These are phyloP conservation scores for Serendipita indica DNA, from an alignment of 768 basidiomycete species.

Conservation along the genomic window DNA sequence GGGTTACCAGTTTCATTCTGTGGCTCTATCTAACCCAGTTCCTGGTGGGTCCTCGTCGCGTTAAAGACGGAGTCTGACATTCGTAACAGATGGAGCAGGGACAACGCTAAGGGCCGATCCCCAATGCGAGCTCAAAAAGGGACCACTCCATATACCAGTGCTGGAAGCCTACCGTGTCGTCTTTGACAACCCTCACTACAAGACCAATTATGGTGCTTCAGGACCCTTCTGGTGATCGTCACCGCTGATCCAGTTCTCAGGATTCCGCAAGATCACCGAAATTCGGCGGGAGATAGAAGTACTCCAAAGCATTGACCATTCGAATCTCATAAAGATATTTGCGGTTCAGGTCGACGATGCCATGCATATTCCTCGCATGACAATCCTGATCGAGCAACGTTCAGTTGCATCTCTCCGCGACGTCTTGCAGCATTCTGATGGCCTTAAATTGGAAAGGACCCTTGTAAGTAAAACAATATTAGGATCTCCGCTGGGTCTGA, in stretches of 20 bases:
- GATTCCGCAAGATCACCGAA: conserved; percentile 48
- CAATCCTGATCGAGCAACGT: conserved; percentile 56
- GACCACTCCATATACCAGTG: conserved; percentile 29
- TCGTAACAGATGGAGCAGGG: conserved; percentile 9
- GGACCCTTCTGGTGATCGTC: background rate
- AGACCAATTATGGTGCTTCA: conserved; percentile 39
- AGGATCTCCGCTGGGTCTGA: background rate
- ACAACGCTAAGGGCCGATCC: conserved; percentile 39
- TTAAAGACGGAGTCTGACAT: background rate
- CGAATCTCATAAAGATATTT: conserved; percentile 49
- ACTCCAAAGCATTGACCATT: conserved; percentile 47
- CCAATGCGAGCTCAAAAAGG: conserved; percentile 47
- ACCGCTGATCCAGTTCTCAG: conserved; percentile 19
- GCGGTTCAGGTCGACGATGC: conserved; percentile 47
- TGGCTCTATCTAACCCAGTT: conserved; percentile 59
- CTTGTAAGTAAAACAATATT: conserved; percentile 30
- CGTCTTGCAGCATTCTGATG: conserved; percentile 60
- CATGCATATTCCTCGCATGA: conserved; percentile 36
- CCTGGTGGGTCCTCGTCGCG: conserved; percentile 30
- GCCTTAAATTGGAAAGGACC: conserved; percentile 57
- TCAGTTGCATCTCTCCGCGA: conserved; percentile 54
- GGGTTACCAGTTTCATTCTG: conserved; percentile 44
- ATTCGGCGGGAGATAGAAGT: conserved; percentile 41
- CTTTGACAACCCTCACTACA: conserved; percentile 58
- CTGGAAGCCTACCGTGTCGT: conserved; percentile 52